phyloP scores from a whole-genome alignment of 805 yeast species.

The Saturnispora serradocipensis region DNA sequence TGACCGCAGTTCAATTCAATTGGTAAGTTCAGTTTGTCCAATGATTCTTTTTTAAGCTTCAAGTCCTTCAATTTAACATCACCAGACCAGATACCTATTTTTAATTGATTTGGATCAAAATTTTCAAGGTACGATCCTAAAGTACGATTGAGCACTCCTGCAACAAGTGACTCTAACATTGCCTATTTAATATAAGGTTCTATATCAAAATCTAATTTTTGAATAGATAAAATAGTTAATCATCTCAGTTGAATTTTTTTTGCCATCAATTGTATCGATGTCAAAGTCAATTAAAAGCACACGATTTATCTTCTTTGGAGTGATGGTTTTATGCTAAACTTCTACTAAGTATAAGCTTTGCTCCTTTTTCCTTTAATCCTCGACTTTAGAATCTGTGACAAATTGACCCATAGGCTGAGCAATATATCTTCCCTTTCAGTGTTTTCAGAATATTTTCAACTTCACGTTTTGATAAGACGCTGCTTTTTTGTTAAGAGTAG shows the following conservation, averaged over 20 bases:
- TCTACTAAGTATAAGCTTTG: too few species aligned
- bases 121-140: slow-evolving; percentile 79
- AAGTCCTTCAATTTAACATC: slow-evolving; percentile 81
- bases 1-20: slow-evolving; percentile 83
- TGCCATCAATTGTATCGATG: background rate
- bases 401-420: background rate
- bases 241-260: background rate
- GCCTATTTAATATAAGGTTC: background rate
- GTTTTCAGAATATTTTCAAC: background rate
- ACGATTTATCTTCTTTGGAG: too few species aligned
- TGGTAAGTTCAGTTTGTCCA: slow-evolving; percentile 81
- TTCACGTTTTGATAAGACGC: background rate
- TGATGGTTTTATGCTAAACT: too few species aligned
- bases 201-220: background rate
- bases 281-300: background rate
- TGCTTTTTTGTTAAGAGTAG: background rate
- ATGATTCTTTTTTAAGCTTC: slow-evolving; percentile 74
- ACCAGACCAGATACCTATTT: slow-evolving; percentile 96
- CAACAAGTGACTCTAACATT: slow-evolving; percentile 62
- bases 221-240: background rate
- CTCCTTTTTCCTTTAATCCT: too few species aligned
- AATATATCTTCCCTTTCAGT: background rate
- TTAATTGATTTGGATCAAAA: slow-evolving; percentile 89
- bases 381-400: background rate
- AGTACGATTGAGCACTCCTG: slow-evolving; percentile 50